These are phyloP conservation scores for Stygiomarasmius scandens DNA, from an alignment of 1,284 basidiomycete genomes.

Conservation along the genomic window DNA sequence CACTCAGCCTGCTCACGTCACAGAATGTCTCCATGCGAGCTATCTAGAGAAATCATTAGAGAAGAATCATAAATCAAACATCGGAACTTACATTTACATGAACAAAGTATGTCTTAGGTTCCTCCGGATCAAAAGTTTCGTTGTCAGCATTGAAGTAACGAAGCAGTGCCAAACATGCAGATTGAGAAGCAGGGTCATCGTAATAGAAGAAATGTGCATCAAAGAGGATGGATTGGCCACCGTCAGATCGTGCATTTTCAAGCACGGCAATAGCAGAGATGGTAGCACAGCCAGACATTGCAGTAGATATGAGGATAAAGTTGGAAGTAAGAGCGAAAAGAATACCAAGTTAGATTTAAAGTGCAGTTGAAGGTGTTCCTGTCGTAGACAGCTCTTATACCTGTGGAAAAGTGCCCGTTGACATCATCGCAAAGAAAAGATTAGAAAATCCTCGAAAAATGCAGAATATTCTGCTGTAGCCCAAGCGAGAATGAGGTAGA, in stretches of 20 bases:
- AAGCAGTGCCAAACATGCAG: background rate
- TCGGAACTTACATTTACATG: background rate
- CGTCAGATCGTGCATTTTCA: background rate
- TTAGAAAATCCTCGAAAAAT: too few relatives aligned
- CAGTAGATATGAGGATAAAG: background rate
- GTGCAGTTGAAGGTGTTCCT: too few relatives aligned
- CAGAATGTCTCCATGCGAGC: background rate
- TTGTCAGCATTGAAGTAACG: background rate
- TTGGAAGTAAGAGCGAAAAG: background rate
- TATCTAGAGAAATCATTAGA: background rate
- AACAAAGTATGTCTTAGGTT: background rate
- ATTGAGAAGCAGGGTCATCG: background rate
- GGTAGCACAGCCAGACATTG: background rate
- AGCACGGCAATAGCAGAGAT: background rate
- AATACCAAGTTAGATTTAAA: too few relatives aligned
- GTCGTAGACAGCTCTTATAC: too few relatives aligned
- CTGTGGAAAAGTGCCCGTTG: too few relatives aligned
- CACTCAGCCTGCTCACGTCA: background rate
- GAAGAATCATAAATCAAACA: background rate
- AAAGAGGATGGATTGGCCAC: background rate
- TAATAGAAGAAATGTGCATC: background rate
- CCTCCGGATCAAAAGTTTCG: background rate
- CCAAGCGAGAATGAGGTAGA: too few relatives aligned
- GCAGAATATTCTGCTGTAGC: too few relatives aligned
- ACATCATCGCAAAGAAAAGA: too few relatives aligned